These are phyloP conservation scores for Globisporangium carolinianum DNA, from an alignment of 352 stramenopile species.

Conservation along the genomic window DNA sequence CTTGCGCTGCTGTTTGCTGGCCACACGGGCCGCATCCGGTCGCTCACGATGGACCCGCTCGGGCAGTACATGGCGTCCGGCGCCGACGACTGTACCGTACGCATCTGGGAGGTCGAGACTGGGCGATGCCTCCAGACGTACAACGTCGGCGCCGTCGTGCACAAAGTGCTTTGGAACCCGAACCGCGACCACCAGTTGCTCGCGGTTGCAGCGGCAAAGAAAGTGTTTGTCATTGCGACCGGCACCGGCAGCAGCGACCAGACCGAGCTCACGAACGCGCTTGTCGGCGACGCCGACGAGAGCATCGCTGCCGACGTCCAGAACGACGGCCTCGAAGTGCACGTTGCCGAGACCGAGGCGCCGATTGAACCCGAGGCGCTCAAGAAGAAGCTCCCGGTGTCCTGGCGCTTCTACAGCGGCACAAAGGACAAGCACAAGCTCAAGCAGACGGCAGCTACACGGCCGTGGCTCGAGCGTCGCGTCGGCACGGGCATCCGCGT, in stretches of 20 bases:
- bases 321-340: slow-evolving; percentile 34
- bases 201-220: slow-evolving; percentile 88
- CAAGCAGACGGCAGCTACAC: slow-evolving; percentile 18
- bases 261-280: slow-evolving; percentile 92
- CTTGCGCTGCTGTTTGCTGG: slow-evolving; percentile 84
- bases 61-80: slow-evolving; percentile 97
- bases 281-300: slow-evolving; percentile 85
- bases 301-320: slow-evolving; percentile 47
- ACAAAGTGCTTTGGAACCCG: slow-evolving; percentile 96
- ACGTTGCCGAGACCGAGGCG: slow-evolving; percentile 70
- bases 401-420: slow-evolving; percentile 84
- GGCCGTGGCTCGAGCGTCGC: slow-evolving; percentile 68
- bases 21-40: slow-evolving; percentile 89
- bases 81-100: slow-evolving; percentile 93
- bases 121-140: slow-evolving; percentile 89
- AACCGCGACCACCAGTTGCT: slow-evolving; percentile 95
- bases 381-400: slow-evolving; percentile 89
- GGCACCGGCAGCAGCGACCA: slow-evolving; percentile 92
- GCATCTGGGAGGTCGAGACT: slow-evolving; percentile 97
- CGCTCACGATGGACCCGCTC: slow-evolving; percentile 90
- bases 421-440: slow-evolving; percentile 78
- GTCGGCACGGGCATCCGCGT: slow-evolving; percentile 77
- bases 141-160: slow-evolving; percentile 86
- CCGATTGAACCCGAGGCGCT: slow-evolving; percentile 64
- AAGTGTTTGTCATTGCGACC: slow-evolving; percentile 91